These are phyloP conservation scores for Quercus ilex DNA, from an alignment of 306 rosid genomes.

Conservation along the genomic window DNA sequence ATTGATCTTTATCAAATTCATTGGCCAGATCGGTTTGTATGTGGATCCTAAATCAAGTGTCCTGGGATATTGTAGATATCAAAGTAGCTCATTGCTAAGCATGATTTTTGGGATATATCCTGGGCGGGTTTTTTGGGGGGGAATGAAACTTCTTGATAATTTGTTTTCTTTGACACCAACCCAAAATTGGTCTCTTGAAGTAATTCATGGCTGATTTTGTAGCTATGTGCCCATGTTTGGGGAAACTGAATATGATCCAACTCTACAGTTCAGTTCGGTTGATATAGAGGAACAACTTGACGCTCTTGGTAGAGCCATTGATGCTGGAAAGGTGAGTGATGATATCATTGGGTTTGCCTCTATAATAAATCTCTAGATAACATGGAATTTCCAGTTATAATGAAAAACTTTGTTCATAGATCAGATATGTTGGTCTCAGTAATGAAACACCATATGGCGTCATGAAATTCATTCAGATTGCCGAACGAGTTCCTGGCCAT, in stretches of 20 bases:
- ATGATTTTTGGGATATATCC: neutral
- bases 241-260: constrained; percentile 79
- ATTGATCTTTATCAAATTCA: constrained; percentile 93
- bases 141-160: neutral
- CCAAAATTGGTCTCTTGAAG: neutral
- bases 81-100: neutral
- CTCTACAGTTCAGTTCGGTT: constrained; percentile 53
- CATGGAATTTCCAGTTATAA: neutral
- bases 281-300: constrained; percentile 75
- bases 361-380: neutral
- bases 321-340: constrained; percentile 66
- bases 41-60: constrained; percentile 21
- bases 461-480: constrained; percentile 83
- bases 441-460: constrained; percentile 91
- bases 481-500: constrained; percentile 39
- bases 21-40: constrained; percentile 99
- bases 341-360: constrained; percentile 10
- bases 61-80: constrained; percentile 7
- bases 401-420: constrained; percentile 40
- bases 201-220: constrained; percentile 23
- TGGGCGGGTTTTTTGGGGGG: neutral
- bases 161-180: neutral
- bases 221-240: constrained; percentile 95
- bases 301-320: constrained; percentile 60
- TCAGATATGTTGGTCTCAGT: constrained; percentile 82